These are phyloP conservation scores for Yamadazyma kitorensis DNA, from an alignment of 805 yeast species.

Conservation along the genomic window DNA sequence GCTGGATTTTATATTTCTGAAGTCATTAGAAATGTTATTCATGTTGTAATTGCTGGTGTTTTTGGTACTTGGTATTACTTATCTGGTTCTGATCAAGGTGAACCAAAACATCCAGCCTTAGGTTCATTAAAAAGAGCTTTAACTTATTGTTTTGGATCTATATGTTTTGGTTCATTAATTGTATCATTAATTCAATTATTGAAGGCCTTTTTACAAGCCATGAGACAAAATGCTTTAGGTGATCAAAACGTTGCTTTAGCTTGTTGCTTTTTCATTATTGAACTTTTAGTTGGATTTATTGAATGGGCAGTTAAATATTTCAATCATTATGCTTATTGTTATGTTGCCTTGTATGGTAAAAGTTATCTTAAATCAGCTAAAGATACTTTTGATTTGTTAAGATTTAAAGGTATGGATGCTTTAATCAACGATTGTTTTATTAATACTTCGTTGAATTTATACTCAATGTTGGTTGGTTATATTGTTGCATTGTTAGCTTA, in stretches of 20 bases:
- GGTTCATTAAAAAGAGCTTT: conserved; percentile 79
- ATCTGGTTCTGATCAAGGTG: conserved; percentile 70
- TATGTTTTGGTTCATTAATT: conserved; percentile 79
- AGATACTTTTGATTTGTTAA: conserved; percentile 76
- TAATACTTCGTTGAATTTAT: conserved; percentile 75
- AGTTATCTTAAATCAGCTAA: conserved; percentile 71
- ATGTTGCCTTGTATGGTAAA: conserved; percentile 83
- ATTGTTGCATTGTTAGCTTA: conserved; percentile 57
- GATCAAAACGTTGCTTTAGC: conserved; percentile 54
- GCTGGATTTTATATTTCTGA: conserved; percentile 84
- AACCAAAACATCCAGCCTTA: conserved; percentile 74
- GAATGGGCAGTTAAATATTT: conserved; percentile 84
- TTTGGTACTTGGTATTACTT: conserved; percentile 92
- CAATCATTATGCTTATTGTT: conserved; percentile 87
- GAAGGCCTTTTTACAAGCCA: conserved; percentile 49
- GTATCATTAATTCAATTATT: conserved; percentile 70
- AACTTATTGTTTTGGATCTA: conserved; percentile 86
- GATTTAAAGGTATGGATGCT: conserved; percentile 80
- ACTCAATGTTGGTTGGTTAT: conserved; percentile 68
- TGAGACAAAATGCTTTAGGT: conserved; percentile 51
- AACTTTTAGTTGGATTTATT: conserved; percentile 58
- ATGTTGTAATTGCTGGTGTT: conserved; percentile 77
- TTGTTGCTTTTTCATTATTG: conserved; percentile 51
- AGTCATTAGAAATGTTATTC: conserved; percentile 75
- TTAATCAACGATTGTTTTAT: conserved; percentile 81